Base-by-base conservation (phyloP, 345 rosid genomes). In the Camelina sativa region DNA sequence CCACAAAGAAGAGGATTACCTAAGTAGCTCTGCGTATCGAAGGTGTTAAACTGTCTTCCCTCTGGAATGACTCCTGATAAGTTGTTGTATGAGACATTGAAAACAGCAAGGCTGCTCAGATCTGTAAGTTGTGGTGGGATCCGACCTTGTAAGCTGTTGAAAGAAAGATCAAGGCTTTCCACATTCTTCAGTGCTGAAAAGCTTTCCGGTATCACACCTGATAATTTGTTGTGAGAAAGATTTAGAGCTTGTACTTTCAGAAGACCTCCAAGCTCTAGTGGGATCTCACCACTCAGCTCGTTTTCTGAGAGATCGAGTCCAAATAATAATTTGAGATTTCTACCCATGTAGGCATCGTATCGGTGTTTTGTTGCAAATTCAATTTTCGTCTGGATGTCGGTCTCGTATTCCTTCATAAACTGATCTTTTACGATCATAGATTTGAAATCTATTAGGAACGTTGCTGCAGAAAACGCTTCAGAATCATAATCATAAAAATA, bases 281-380 rank as follows among this genome's bases (percentile, higher is more conserved):
- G 84, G 60, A 86, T 83, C 7, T 66, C 20, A 11, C 86, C 85
- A 0, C 43, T 46, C 1, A 84, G 38, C 4, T 73, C 72, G 8
- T 86, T 86, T 5, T 44, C 32, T 2, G 86, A 82, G 16, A 85
- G 65, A 40, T 84, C 85, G 0, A 83, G 11, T 22, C 84, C 88
- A 2, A 50, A 76, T 22, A 85, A 28, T 2, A 1, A 8, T 2
- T 0, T 0, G 7, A 69, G 54, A 28, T 16, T 69, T 3, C 1
- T 13, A 62, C 62, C 67, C 28, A 0, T 8, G 34, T 72, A 72
- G 0, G 69, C 5, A 62, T 72, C 76, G 17, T 62, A 51, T 16
- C 53, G 4, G 0, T 72, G 10, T 10, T 72, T 62, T 25, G 68
- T 48, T 22, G 53, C 61, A 60, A 72, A 72, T 38, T 51, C 4